Percentiles rank a stretch among this genome's conserved stretches.
phyloP scores from a whole-genome alignment of 805 yeast species.

The Pichia cabralensis region DNA sequence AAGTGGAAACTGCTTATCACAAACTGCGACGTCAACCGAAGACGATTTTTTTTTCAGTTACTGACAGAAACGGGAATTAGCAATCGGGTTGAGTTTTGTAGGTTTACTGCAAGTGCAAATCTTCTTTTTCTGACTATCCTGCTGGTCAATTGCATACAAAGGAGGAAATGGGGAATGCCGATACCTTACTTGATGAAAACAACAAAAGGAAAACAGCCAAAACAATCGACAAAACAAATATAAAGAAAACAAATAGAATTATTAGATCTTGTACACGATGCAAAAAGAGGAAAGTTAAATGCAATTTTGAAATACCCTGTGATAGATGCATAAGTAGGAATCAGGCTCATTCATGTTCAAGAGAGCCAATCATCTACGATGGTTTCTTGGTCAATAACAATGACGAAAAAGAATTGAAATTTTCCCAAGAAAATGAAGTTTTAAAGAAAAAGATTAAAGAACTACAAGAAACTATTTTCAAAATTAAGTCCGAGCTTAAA shows the following conservation, averaged over 20 bases:
- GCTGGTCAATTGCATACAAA: no score
- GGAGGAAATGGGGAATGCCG: no score
- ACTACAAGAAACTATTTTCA: conserved; percentile 17
- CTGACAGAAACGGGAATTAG: no score
- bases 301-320: conserved; percentile 40
- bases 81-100: no score
- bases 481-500: conserved; percentile 6
- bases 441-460: conserved; percentile 19
- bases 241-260: conserved; percentile 25
- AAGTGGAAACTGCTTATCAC: no score
- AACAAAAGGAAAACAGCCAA: background rate
- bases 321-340: conserved; percentile 30
- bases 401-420: conserved; percentile 17
- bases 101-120: no score
- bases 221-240: conserved; percentile 10
- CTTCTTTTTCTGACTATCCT: no score
- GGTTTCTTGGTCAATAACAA: conserved; percentile 23
- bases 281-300: conserved; percentile 37
- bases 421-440: conserved; percentile 21
- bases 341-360: conserved; percentile 22
- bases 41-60: no score
- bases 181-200: no score
- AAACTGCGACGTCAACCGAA: no score
- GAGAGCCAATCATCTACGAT: conserved; percentile 27
- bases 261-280: conserved; percentile 38